Percentiles rank a stretch among this genome's conserved stretches.
These are phyloP conservation scores for Penicillium soppii DNA, from an alignment of 495 filamentous ascomycete genomes.

Conservation along the genomic window DNA sequence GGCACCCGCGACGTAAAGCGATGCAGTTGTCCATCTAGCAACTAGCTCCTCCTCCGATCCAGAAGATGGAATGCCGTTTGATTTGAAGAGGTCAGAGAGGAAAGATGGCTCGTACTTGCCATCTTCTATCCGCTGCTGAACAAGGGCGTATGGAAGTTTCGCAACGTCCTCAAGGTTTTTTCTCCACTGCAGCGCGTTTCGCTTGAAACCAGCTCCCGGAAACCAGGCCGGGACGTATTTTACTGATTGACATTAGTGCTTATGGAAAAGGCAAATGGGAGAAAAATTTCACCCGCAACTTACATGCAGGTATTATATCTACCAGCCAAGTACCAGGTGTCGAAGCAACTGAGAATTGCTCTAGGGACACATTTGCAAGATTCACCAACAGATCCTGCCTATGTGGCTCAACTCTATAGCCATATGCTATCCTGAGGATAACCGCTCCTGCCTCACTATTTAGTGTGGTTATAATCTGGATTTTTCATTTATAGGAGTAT, in stretches of 20 bases:
- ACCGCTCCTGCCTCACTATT: constrained; percentile 38
- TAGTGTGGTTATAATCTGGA: no score
- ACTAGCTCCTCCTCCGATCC: constrained; percentile 26
- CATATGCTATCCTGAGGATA: constrained; percentile 50
- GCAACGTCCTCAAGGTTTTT: constrained; percentile 22
- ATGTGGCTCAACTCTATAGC: constrained; percentile 44
- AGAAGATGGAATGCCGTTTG: constrained; percentile 8
- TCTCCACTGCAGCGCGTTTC: constrained; percentile 35
- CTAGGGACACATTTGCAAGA: constrained; percentile 35
- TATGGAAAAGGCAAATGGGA: no score
- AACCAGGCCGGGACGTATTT: constrained; percentile 46
- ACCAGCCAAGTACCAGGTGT: constrained; percentile 43
- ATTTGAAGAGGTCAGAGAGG: constrained; percentile 31
- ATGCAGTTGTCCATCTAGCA: constrained; percentile 46
- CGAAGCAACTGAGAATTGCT: constrained; percentile 34
- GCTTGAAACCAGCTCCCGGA: constrained; percentile 50
- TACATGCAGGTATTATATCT: constrained; percentile 37
- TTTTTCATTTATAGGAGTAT: no score
- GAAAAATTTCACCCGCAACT: no score
- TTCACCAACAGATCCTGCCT: constrained; percentile 42
- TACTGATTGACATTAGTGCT: no score
- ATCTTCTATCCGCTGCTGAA: constrained; percentile 39
- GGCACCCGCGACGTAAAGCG: constrained; percentile 56
- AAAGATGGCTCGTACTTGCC: constrained; percentile 37
- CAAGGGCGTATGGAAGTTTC: constrained; percentile 43